Base-by-base conservation (phyloP, 1,284 basidiomycete species). In the Boletus sp. region DNA sequence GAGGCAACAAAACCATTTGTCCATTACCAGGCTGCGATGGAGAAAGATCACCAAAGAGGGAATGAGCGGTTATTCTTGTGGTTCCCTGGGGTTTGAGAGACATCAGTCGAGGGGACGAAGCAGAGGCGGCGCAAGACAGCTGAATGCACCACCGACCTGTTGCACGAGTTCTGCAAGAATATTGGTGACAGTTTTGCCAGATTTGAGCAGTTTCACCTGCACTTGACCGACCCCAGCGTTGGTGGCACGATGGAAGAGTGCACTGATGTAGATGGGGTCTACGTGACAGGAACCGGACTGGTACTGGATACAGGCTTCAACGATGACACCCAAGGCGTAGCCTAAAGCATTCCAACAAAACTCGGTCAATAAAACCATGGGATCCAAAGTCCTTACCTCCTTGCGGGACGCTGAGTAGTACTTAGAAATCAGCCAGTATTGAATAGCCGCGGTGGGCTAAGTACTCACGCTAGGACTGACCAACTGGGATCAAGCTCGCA, bases 201-300 rank as follows among this genome's bases (percentile, higher is more conserved):
- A 62, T 53, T 76, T 79, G 16, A 80, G 40, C 1, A 59, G 60
- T 9, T 66, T 69, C 2, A 84, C 64, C 30, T 66, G 73, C 12
- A 83, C 70, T 46, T 74, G 71, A 51, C 76, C 78, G 1, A 66
- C 55, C 4, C 61, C 66, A 4, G 65, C 50, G 1, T 64, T 58
- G 2, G 77, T 71, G 1, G 76, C 65, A 29, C 72, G 69, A 32
- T 82, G 66, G 55, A 72, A 86, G 54, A 84, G 77, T 2, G 78
- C 78, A 4, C 77, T 79, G 42, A 81, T 62, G 57, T 84, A 77
- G 27, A 84, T 65, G 5, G 77, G 75, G 52, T 84, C 81, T 16
- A 60, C 64, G 57, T 82, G 80, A 9, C 55, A 25, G 3, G 75
- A 73, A 7, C 49, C 44, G 2, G 70, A 61, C 60, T 84, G 81